Evolutionary conservation across 2,329 filamentous ascomycete species (phyloP).

Genomic region (Aspergillus alliaceus): DNA sequence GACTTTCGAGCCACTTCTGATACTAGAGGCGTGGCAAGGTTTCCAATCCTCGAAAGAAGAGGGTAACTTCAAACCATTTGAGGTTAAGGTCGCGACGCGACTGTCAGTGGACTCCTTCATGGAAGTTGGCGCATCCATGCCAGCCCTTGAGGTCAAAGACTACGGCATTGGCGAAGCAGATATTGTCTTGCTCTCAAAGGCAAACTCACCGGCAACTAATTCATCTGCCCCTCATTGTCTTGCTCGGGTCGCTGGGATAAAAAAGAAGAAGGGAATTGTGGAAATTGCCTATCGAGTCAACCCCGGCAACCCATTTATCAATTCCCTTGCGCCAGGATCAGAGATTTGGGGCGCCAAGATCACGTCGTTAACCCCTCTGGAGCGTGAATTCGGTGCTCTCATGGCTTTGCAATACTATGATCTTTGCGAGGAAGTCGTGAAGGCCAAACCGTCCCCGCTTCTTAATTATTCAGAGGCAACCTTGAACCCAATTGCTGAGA

Average conservation of each 20-base stretch:
- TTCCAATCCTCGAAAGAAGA: slow-evolving; percentile 91
- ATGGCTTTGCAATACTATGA: slow-evolving; percentile 94
- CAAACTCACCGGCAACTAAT: slow-evolving; percentile 67
- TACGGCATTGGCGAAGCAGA: slow-evolving; percentile 78
- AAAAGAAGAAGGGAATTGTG: slow-evolving; percentile 74
- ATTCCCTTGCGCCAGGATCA: slow-evolving; percentile 66
- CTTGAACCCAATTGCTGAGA: slow-evolving; percentile 66
- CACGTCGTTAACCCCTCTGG: slow-evolving; percentile 88
- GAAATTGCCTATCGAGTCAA: slow-evolving; percentile 87
- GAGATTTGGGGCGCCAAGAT: slow-evolving; percentile 77
- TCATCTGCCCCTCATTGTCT: slow-evolving; percentile 74
- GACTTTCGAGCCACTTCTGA: slow-evolving; percentile 85
- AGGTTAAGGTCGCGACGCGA: slow-evolving; percentile 82
- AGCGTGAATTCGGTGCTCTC: slow-evolving; percentile 90
- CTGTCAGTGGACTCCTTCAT: slow-evolving; percentile 90
- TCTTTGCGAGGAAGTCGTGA: slow-evolving; percentile 86
- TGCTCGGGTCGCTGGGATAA: slow-evolving; percentile 77
- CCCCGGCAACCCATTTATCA: slow-evolving; percentile 62
- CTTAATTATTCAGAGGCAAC: slow-evolving; percentile 76
- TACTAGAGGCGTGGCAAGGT: slow-evolving; percentile 93
- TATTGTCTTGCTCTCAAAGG: slow-evolving; percentile 79
- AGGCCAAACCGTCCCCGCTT: slow-evolving; percentile 85
- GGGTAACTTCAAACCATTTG: slow-evolving; percentile 74
- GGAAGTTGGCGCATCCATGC: slow-evolving; percentile 84
- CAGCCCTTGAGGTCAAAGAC: slow-evolving; percentile 68